phyloP scores from a whole-genome alignment of 2,329 filamentous ascomycete species.

The Fusarium newnesense region DNA sequence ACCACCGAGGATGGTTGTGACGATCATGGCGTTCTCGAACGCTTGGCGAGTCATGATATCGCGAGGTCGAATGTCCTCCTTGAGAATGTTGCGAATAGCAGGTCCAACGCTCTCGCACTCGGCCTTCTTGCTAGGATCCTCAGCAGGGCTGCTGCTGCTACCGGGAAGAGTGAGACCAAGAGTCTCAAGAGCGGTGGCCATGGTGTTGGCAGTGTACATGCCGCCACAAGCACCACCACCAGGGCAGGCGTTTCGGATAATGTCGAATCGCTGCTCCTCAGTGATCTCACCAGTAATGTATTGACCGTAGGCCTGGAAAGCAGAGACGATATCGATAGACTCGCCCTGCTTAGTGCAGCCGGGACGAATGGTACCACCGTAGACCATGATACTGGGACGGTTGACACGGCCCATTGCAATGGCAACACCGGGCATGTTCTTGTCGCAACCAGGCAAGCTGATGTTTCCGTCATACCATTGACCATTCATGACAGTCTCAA shows the following conservation, averaged over 20 bases:
- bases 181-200: constrained; percentile 90
- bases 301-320: constrained; percentile 97
- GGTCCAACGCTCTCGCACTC: constrained; percentile 79
- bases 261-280: constrained; percentile 92
- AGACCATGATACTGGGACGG: constrained; percentile 95
- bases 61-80: constrained; percentile 79
- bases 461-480: constrained; percentile 99
- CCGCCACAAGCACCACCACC: constrained; percentile 77
- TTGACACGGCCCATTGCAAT: constrained; percentile 97
- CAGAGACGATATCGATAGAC: constrained; percentile 92
- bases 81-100: constrained; percentile 79
- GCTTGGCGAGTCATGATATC: constrained; percentile 84
- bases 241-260: constrained; percentile 87
- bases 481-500: constrained; percentile 98
- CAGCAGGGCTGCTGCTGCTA: constrained; percentile 82
- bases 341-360: constrained; percentile 83
- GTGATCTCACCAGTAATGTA: constrained; percentile 92
- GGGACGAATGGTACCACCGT: constrained; percentile 92
- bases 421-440: constrained; percentile 96
- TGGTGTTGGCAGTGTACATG: constrained; percentile 95
- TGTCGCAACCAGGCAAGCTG: constrained; percentile 96
- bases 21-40: constrained; percentile 86
- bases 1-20: constrained; percentile 84
- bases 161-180: constrained; percentile 90
- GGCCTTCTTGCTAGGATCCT: constrained; percentile 74